Base-by-base conservation (phyloP, 2,329 filamentous ascomycete species). In the Fusarium coicis region DNA sequence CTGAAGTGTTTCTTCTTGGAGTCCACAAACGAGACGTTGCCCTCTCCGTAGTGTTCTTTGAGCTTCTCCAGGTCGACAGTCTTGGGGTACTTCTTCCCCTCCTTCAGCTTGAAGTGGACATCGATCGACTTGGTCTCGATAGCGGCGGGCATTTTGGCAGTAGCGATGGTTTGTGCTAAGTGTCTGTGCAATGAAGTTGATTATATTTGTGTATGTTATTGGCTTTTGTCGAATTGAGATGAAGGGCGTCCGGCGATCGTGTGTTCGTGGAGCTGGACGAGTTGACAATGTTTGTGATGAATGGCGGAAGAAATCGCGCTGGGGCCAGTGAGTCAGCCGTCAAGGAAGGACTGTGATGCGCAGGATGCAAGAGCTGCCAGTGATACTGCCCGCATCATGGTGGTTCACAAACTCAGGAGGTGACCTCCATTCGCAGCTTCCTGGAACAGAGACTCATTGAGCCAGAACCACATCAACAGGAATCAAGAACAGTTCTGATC, bases 301-400 rank as follows among this genome's bases (percentile, higher is more conserved):
- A 12, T 4, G 2, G 11, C 0, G 10, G 10, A 37, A 37, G 36
- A 18, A 19, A 1, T 5, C 3, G 2, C 14, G 0, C 14, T 30
- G 1, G 3, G 10, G 9, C 5, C 2, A 12, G 21, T n/a, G 7
- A 32, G 18, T 32, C 15, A 5, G 10, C 1, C 5, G 10, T 14
- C 10, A 10, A 18, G 15, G 11, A 32, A 15, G 10, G 21, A 10
- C 2, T 12, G 28, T 18, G 28, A 14, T 9, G 8, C 15, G 15
- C 18, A 5, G n/a, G 10, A 32, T 32, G 4, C 28, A 5, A 16
- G 15, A 49, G 15, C 1, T 12, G 10, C 4, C 28, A 18, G 28
- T 32, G 21, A 19, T 12, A 18, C 21, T 7, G 10, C 21, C 16
- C 10, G 2, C 1, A 32, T 4, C 15, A 1, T 8, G 10, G 5